These are phyloP conservation scores for Auricularia sp. DNA, from an alignment of 768 basidiomycete species.

Conservation along the genomic window DNA sequence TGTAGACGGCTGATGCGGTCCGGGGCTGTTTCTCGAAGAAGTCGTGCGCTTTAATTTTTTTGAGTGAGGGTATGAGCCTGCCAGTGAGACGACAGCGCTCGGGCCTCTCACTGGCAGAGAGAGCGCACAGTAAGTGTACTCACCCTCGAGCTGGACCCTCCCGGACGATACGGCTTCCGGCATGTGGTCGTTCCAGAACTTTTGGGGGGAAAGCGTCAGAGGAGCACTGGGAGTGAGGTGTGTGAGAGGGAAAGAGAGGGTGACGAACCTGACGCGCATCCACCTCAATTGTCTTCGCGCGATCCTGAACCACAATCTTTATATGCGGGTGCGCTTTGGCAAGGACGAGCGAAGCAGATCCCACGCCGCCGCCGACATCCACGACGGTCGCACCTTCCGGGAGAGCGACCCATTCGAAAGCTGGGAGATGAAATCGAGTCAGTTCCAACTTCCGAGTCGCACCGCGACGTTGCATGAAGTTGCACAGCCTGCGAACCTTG, in stretches of 20 bases:
- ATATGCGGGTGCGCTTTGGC: constrained; percentile 6
- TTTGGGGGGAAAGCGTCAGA: neutral
- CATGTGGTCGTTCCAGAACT: constrained; percentile 5
- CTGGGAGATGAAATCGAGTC: neutral
- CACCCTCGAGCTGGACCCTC: constrained; percentile 6
- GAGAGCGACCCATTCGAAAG: constrained; percentile 1
- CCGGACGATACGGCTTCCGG: constrained; percentile 7
- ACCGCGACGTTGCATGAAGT: neutral
- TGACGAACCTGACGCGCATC: constrained; percentile 1
- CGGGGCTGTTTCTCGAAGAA: constrained; percentile 57
- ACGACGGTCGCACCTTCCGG: constrained; percentile 11
- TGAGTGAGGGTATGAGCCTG: too few species aligned
- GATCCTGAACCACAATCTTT: constrained; percentile 15
- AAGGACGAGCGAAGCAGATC: constrained; percentile 3
- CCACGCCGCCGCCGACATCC: constrained; percentile 17
- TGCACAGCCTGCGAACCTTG: neutral
- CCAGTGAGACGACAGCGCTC: too few species aligned
- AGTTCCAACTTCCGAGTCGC: too few species aligned
- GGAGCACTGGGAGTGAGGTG: neutral
- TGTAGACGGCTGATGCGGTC: constrained; percentile 38
- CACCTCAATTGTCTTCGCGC: constrained; percentile 8
- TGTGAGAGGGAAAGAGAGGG: neutral
- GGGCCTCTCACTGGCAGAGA: neutral
- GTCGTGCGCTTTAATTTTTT: too few species aligned
- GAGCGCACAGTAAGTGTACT: neutral